phyloP scores from a whole-genome alignment of 2,329 filamentous ascomycete genomes.

The Zymoseptoria brevis region DNA sequence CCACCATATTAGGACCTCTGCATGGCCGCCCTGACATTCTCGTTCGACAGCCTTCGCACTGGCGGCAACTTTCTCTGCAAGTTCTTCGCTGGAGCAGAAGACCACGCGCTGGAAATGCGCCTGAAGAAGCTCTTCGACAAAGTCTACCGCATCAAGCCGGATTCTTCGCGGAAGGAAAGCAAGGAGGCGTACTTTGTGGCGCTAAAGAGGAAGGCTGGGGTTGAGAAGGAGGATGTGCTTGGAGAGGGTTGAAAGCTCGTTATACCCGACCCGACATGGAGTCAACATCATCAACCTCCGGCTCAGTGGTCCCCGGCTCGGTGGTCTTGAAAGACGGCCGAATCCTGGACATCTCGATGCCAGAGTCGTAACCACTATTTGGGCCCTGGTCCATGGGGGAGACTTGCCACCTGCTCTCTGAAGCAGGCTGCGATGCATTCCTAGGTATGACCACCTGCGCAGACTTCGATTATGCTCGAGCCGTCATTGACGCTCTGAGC shows the following conservation, averaged over 20 bases:
- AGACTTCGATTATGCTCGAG: too few species aligned
- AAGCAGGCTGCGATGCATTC: too few species aligned
- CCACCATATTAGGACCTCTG: conserved; percentile 68
- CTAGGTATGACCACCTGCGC: too few species aligned
- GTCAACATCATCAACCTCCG: too few species aligned
- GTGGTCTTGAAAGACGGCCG: too few species aligned
- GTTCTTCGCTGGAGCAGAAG: conserved; percentile 87
- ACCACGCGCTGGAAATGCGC: conserved; percentile 67
- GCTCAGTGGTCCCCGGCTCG: too few species aligned
- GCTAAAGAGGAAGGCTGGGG: conserved; percentile 55
- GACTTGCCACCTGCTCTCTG: too few species aligned
- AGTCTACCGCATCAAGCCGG: conserved; percentile 83
- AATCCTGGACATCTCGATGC: too few species aligned
- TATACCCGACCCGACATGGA: too few species aligned
- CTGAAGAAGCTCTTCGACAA: conserved; percentile 69
- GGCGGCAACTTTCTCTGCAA: conserved; percentile 95
- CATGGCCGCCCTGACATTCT: conserved; percentile 73
- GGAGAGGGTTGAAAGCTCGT: conserved; percentile 14
- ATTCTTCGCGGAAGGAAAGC: conserved; percentile 67
- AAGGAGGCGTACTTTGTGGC: conserved; percentile 84
- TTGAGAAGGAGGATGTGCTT: conserved; percentile 38
- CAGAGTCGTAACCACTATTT: too few species aligned
- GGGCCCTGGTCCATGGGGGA: too few species aligned
- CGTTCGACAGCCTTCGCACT: conserved; percentile 69
- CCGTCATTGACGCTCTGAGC: too few species aligned